Evolutionary conservation across 495 filamentous ascomycete genomes (phyloP), one percentile per base, ranked within the genome.

Genomic region (Penicillium dipodomyicola): DNA sequence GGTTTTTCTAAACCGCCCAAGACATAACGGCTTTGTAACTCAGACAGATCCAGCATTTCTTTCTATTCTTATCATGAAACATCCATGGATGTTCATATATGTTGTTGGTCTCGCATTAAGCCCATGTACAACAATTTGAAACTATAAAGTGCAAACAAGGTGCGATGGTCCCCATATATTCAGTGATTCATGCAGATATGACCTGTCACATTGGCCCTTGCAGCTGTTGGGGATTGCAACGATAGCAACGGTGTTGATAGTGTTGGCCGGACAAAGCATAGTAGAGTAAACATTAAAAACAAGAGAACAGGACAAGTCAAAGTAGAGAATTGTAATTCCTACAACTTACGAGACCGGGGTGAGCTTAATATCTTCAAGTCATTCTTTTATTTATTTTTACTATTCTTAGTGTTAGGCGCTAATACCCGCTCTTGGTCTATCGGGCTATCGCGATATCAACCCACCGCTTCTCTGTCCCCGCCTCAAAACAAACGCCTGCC

Each of bases 371-470:
- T 29, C 11, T 46, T 46, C 45, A 48, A 29, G 49, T 27, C 32
- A 8, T 33, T 27, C 40, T 20, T 29, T 45, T 25, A 44, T 20
- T n/a, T 11, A 11, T 45, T 7, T 29, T 46, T 45, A 30, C 45
- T 48, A 43, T 52, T 42, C 40, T 49, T 52, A 52, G 50, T 42
- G 51, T 35, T 6, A 37, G 58, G 55, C 65, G 63, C 65, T 61
- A 65, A 63, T 51, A 48, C 50, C 43, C 61, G 55, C 64, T 56
- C 43, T 46, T 46, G 23, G 27, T 47, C 43, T 46, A 52, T 52
- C 50, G 50, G 52, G 52, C 60, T 67, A 67, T 67, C 65, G 62
- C 57, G 60, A 64, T 68, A 65, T 68, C 65, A 63, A 61, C 52
- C 32, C 60, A 68, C 65, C 63, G 54, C 27, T 57, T 51, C 27